Evolutionary conservation across 2,329 filamentous ascomycete species (phyloP), one percentile per base, ranked within the genome.

Genomic region (Fusarium aywerte): DNA sequence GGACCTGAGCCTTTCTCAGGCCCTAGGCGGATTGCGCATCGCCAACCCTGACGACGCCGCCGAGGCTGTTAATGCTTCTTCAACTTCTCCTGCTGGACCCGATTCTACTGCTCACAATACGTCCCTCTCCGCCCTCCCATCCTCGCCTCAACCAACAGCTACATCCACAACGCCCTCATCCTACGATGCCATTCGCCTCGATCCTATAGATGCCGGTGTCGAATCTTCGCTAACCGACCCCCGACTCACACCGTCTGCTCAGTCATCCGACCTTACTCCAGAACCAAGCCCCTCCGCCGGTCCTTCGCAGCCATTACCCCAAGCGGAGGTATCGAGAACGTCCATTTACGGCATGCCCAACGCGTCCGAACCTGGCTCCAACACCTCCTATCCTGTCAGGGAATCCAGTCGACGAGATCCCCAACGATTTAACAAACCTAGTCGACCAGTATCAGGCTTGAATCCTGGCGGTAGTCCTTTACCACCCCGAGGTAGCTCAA

Each of bases 11-110:
- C 88, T 98, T 71, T 96, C 93, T 76, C 92, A 94, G 82, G 92
- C 93, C 76, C 86, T 98, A 75, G 96, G 96, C 76, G 95, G 95
- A 75, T 84, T 99, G 80, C 92, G 95, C 78, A 98, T 99, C 79
- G 95, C 96, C 74, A 99, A 98, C 79, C 95, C 95, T 55, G 94
- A 97, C 81, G 89, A 96, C 81, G 85, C 87, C 68, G 78, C 75
- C 75, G 78, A 80, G 52, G 67, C 76, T 65, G 76, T 73, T 66
- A 67, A 72, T 57, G 52, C 68, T 56, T 62, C 62, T 36, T 49
- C 62, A 50, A 60, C 74, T 50, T 71, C 72, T 51, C 73, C 76
- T 40, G 47, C 70, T 25, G 68, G 68, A 25, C 48, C 57, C 39
- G 59, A 62, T 29, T 48, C 63, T 29, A 39, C 65, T 31, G 35